These are phyloP conservation scores for Coemansia sp. DNA, from an alignment of 192 early-diverging fungal species.

Conservation along the genomic window DNA sequence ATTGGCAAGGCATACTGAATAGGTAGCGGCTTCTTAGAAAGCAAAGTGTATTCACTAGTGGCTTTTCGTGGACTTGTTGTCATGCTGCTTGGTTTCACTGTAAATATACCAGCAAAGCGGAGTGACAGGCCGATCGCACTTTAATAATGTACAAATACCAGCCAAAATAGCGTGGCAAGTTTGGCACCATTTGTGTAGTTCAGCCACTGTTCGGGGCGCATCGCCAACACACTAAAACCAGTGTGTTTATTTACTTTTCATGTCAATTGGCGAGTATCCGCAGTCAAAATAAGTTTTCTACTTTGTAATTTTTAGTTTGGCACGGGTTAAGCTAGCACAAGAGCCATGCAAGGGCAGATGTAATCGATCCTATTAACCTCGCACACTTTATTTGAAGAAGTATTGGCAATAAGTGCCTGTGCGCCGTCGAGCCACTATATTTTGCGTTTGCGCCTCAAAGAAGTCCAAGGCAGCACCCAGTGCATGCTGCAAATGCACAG, in stretches of 20 bases:
- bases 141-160: neutral
- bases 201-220: too few species aligned
- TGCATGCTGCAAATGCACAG: neutral
- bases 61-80: too few species aligned
- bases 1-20: neutral
- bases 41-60: neutral
- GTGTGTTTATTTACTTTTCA: too few species aligned
- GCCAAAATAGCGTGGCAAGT: too few species aligned
- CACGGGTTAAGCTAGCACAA: too few species aligned
- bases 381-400: too few species aligned
- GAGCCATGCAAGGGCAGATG: neutral
- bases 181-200: too few species aligned
- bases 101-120: neutral
- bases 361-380: neutral
- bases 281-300: too few species aligned
- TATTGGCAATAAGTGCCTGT: neutral
- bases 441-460: neutral
- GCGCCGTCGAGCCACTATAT: slow-evolving; percentile 3
- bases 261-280: too few species aligned
- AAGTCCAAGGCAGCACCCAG: neutral
- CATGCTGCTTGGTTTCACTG: neutral
- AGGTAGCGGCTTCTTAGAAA: neutral
- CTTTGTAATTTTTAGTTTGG: too few species aligned
- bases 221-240: too few species aligned
- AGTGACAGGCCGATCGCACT: neutral